These are phyloP conservation scores for Aspergillus spinulosporus DNA, from an alignment of 2,329 filamentous ascomycete species.

Conservation along the genomic window DNA sequence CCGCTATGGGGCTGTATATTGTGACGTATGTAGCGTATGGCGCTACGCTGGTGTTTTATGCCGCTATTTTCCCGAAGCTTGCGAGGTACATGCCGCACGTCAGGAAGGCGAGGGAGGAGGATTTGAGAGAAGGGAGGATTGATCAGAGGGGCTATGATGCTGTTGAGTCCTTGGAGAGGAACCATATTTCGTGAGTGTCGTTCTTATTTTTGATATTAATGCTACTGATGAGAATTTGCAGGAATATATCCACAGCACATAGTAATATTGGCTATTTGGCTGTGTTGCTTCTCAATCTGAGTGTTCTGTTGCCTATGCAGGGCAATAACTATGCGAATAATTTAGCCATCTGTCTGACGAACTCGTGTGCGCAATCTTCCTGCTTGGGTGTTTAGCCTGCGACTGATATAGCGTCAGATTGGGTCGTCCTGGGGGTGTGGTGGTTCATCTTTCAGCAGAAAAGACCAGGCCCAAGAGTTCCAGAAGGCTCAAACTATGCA, in stretches of 20 bases:
- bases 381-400: too few relatives aligned
- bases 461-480: constrained; percentile 41
- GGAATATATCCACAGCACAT: constrained; percentile 46
- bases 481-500: constrained; percentile 41
- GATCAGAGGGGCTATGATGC: constrained; percentile 41
- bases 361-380: constrained; percentile 36
- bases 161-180: constrained; percentile 45
- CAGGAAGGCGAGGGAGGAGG: constrained; percentile 43
- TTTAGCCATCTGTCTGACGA: constrained; percentile 43
- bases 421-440: constrained; percentile 45
- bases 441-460: constrained; percentile 48
- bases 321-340: constrained; percentile 41
- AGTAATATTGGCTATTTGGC: constrained; percentile 47
- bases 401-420: constrained; percentile 30
- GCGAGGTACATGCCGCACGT: constrained; percentile 45
- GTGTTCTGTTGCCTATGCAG: constrained; percentile 42
- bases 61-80: constrained; percentile 43
- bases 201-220: neutral
- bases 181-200: constrained; percentile 39
- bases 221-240: constrained; percentile 16
- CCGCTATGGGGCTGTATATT: constrained; percentile 45
- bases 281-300: constrained; percentile 42
- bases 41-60: constrained; percentile 46
- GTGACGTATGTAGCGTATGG: constrained; percentile 44
- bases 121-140: constrained; percentile 42